Conservation (phyloP, 176 grass and related monocot species). For the Hsuehochloa calcarea region DNA sequence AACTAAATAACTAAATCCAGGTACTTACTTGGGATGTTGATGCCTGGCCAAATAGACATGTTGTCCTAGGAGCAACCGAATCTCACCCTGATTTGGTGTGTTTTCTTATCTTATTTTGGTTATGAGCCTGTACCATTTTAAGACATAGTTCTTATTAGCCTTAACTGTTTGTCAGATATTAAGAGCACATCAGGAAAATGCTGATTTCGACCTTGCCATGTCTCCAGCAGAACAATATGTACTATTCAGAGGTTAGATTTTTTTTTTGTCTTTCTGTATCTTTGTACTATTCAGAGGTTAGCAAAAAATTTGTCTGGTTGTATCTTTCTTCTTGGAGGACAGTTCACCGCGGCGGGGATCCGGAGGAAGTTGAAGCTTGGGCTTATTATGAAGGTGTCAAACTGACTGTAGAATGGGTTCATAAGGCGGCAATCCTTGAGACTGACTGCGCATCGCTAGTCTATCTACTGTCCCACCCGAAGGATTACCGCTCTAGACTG, state of each 20-base stretch:
- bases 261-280: too few species aligned
- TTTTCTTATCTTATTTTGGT: constrained; percentile 29
- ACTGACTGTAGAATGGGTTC: too few species aligned
- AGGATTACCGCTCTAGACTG: too few species aligned
- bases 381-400: too few species aligned
- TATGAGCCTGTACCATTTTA: neutral
- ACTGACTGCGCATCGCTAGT: too few species aligned
- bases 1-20: neutral
- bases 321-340: neutral
- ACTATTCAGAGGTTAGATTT: constrained; percentile 89
- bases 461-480: too few species aligned
- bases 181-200: constrained; percentile 86
- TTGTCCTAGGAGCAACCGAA: constrained; percentile 59
- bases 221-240: constrained; percentile 88
- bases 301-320: neutral
- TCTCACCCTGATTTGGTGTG: constrained; percentile 76
- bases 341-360: too few species aligned
- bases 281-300: constrained; percentile 94
- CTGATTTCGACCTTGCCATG: constrained; percentile 91
- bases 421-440: too few species aligned
- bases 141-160: constrained; percentile 16
- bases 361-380: too few species aligned
- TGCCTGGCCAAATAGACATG: constrained; percentile 75
- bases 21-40: constrained; percentile 97
- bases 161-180: constrained; percentile 61